Conservation (phyloP, 106 monocot species). For the Ottelia alismoides region DNA sequence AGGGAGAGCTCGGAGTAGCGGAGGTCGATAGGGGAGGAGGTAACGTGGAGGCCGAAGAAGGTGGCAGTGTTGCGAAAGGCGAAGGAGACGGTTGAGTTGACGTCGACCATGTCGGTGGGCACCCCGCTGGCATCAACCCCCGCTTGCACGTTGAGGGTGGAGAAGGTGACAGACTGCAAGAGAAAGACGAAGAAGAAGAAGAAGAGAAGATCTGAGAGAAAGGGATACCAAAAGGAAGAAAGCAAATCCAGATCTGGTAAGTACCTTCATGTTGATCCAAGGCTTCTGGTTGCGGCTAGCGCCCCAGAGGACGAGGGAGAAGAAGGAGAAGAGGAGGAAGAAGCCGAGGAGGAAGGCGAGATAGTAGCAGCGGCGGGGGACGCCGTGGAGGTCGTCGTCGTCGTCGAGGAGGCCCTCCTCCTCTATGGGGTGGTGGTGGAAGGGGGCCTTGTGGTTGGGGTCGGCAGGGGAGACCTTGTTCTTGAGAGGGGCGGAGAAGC, state of each 20-base stretch:
- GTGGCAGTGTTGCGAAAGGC: conserved; percentile 69
- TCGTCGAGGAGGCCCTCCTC: too few relatives aligned
- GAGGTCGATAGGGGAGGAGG: conserved; percentile 43
- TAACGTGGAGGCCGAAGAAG: conserved; percentile 85
- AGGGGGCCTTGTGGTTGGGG: conserved; percentile 54
- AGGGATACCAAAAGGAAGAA: background rate
- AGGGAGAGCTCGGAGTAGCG: conserved; percentile 61
- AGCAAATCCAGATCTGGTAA: background rate
- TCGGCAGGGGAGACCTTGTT: conserved; percentile 32
- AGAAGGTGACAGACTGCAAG: conserved; percentile 57
- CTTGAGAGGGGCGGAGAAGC: too few relatives aligned
- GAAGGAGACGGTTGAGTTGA: conserved; percentile 71
- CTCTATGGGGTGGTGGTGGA: conserved; percentile 25
- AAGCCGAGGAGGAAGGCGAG: conserved; percentile 56
- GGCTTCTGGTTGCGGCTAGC: conserved; percentile 66
- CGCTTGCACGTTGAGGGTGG: conserved; percentile 58
- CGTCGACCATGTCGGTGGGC: conserved; percentile 54
- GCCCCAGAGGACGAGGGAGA: conserved; percentile 70
- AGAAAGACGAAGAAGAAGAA: background rate
- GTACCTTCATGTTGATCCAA: conserved; percentile 40
- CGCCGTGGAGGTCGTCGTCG: too few relatives aligned
- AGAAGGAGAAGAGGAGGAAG: conserved; percentile 58
- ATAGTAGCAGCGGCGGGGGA: too few relatives aligned
- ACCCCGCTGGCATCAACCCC: conserved; percentile 77
- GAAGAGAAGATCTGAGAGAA: background rate